Base-by-base conservation (phyloP, 805 yeast species). In the Metschnikowia kofuensis region DNA sequence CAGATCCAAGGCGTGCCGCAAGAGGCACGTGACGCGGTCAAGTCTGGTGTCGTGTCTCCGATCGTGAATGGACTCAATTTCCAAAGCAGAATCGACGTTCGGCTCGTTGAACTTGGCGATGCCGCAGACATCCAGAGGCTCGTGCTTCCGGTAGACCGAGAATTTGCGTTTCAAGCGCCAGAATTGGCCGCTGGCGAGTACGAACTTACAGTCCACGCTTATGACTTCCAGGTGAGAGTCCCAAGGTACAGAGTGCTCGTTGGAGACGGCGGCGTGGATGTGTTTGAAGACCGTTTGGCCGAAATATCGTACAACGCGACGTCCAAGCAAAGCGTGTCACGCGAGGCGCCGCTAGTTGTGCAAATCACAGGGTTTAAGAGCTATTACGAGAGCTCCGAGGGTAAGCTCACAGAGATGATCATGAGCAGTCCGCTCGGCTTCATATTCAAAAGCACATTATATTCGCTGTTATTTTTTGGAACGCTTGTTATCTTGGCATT, bases 391-490 rank as follows among this genome's bases (percentile, higher is more conserved):
- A 49, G 47, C 16, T 53, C 68, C 5, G 63, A 51, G 47, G 64
- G 69, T 13, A 62, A 68, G 13, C 40, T 73, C 16, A 38, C 50
- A 1, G 70, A 64, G 38, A 60, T 72, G 67, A 36, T 73, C 9
- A 52, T 67, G 65, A 62, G 60, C 48, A 66, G 75, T 56, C 78
- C 78, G 4, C 60, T 74, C 35, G 78, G 78, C 7, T 62, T 66
- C 50, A 68, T 74, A 12, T 72, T 74, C 56, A 62, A 58, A 42
- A 74, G 65, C 56, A 60, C 50, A 30, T 36, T 60, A n/a, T 72
- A 68, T 56, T 68, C 76, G 7, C 54, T 67, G 11, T 49, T 71
- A 38, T 72, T 73, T 46, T 45, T 55, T 11, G 51, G 65, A 5
- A 53, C 63, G 29, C 41, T 68, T 31, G 62, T 57, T 11, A 57